Evolutionary conservation across 2,329 filamentous ascomycete species (phyloP).

Genomic region (Fusarium avenaceum): DNA sequence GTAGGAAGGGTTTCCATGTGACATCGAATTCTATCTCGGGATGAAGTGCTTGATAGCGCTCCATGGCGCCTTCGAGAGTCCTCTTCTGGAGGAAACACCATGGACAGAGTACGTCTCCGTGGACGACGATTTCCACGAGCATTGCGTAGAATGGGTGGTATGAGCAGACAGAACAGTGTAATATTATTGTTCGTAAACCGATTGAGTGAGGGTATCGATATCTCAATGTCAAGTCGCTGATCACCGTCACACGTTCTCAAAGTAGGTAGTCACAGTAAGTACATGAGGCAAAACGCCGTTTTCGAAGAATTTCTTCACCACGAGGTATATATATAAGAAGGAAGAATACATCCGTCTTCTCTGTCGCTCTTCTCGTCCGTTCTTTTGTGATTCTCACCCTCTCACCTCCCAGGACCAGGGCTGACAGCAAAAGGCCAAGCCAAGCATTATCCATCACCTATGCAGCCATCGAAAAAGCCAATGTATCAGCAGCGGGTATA

Average conservation of each 20-base stretch:
- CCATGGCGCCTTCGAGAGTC: constrained; percentile 62
- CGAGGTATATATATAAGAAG: constrained; percentile 31
- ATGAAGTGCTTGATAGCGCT: constrained; percentile 55
- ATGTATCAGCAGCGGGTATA: constrained; percentile 3
- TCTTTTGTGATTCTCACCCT: not conserved
- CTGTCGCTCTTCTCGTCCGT: not conserved
- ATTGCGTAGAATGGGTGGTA: constrained; percentile 13
- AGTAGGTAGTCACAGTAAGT: constrained; percentile 13
- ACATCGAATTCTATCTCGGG: constrained; percentile 62
- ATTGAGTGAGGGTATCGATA: not conserved
- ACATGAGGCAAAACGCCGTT: not conserved
- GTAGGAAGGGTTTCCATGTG: constrained; percentile 62
- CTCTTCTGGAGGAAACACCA: constrained; percentile 66
- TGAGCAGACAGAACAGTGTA: not conserved
- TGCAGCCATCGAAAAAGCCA: constrained; percentile 8
- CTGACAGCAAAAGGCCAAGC: constrained; percentile 5
- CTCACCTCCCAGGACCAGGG: constrained; percentile 18
- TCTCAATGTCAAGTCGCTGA: constrained; percentile 1
- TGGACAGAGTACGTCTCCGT: constrained; percentile 65
- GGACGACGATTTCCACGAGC: constrained; percentile 58
- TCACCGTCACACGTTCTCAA: constrained; percentile 4
- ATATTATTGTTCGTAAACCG: not conserved
- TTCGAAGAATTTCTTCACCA: not conserved
- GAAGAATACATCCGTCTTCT: not conserved
- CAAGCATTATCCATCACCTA: constrained; percentile 11